Evolutionary conservation across 768 basidiomycete genomes (phyloP).

Genomic region (Rhizopogon sp.): DNA sequence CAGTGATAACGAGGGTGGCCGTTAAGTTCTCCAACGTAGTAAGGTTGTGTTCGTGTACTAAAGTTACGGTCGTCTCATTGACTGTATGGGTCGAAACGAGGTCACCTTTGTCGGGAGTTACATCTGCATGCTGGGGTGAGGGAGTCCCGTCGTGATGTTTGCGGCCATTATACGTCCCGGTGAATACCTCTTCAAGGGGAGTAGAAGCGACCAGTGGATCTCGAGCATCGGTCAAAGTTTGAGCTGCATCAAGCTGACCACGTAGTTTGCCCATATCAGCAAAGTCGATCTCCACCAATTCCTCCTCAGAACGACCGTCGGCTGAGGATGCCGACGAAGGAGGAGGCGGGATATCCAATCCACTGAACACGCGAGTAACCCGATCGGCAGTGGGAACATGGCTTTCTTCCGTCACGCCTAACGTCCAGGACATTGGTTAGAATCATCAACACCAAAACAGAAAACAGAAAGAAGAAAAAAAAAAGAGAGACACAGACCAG

Average conservation of each 20-base stretch:
- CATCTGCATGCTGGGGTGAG: no score
- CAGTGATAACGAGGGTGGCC: background rate
- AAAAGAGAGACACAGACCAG: constrained; percentile 34
- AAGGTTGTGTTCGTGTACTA: background rate
- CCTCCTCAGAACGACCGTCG: constrained; percentile 24
- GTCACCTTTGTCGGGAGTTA: background rate
- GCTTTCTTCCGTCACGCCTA: constrained; percentile 39
- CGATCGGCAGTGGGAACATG: constrained; percentile 69
- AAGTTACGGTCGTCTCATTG: background rate
- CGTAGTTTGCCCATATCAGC: constrained; percentile 49
- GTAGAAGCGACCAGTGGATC: background rate
- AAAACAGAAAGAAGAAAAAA: no score
- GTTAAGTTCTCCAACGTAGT: background rate
- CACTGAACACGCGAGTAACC: constrained; percentile 60
- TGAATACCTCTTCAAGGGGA: constrained; percentile 28
- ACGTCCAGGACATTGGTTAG: constrained; percentile 3
- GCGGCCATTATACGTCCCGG: constrained; percentile 29
- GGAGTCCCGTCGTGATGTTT: no score
- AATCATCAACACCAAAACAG: background rate
- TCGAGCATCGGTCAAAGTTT: background rate
- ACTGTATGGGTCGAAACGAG: background rate
- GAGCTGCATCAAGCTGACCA: constrained; percentile 32
- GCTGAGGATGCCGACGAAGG: constrained; percentile 26
- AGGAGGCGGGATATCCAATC: constrained; percentile 14
- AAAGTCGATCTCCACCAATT: constrained; percentile 62